phyloP scores from a whole-genome alignment of 2,329 filamentous ascomycete genomes.

The Botrytis byssoidea region DNA sequence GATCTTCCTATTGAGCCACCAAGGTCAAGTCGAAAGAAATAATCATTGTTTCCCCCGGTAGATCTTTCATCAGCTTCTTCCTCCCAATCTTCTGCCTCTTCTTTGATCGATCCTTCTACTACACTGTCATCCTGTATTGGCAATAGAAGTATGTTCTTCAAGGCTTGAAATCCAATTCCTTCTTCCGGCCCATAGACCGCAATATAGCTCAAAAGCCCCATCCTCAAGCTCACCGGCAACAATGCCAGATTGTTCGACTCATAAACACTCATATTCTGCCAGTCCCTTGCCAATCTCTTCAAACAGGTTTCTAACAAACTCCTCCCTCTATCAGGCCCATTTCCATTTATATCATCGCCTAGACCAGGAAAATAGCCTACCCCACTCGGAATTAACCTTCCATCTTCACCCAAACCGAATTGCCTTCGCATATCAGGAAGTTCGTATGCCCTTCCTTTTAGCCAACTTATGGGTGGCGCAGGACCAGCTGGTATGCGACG shows the following conservation, averaged over 20 bases:
- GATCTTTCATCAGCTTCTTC: slow-evolving; percentile 21
- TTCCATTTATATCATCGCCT: slow-evolving; percentile 29
- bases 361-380: slow-evolving; percentile 42
- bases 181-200: slow-evolving; percentile 44
- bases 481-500: slow-evolving; percentile 57
- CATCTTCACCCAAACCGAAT: slow-evolving; percentile 3
- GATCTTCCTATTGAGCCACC: slow-evolving; percentile 52
- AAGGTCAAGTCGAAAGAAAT: slow-evolving; percentile 54
- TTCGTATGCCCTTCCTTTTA: slow-evolving; percentile 40
- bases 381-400: slow-evolving; percentile 36
- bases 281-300: slow-evolving; percentile 51
- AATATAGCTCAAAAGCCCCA: slow-evolving; percentile 52
- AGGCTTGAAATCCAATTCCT: slow-evolving; percentile 51
- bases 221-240: slow-evolving; percentile 53
- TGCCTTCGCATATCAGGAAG: slow-evolving; percentile 22
- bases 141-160: slow-evolving; percentile 48
- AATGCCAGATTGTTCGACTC: slow-evolving; percentile 57
- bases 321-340: slow-evolving; percentile 12
- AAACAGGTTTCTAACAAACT: slow-evolving; percentile 51
- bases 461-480: slow-evolving; percentile 59
- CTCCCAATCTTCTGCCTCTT: slow-evolving; percentile 31
- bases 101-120: not conserved
- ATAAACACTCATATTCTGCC: slow-evolving; percentile 55
- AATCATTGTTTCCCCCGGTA: slow-evolving; percentile 42
- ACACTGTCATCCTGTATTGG: slow-evolving; percentile 23